Evolutionary conservation across 352 stramenopile genomes (phyloP), one percentile per base, ranked within the genome.

Genomic region (Globisporangium spiculum): DNA sequence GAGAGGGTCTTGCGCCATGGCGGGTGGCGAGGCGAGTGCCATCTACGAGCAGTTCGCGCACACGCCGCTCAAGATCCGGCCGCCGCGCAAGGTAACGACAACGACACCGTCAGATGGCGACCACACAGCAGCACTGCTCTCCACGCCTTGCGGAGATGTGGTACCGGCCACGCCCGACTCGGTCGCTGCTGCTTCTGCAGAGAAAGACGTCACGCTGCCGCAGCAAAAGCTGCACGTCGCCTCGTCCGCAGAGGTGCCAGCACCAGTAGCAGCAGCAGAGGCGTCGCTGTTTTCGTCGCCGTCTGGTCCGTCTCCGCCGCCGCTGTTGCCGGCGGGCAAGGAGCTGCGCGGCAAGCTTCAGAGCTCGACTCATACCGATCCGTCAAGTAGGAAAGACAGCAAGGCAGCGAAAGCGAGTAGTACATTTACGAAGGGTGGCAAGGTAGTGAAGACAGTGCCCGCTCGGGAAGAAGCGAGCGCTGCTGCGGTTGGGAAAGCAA

Each of bases 31-130:
- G 12, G 76, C 72, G 69, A 68, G 67, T 54, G 67, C 62, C 22
- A 77, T 86, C 41, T 86, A 86, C 68, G 64, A 75, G 69, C 78
- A 72, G 36, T 86, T 86, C 60, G 58, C 80, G 64, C 69, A 69
- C 62, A 77, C 74, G n/a, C 78, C 78, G 38, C 72, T 86, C 60
- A 76, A 77, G 53, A 75, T 86, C 54, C 82, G 81, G 61, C 66
- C 69, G 7, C 24, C 27, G 57, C 62, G 41, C 16, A 50, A 50
- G 41, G 1, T 7, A 38, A n/a, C 41, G 14, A 55, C 44, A 14
- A 46, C 56, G 9, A 24, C 66, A 2, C 34, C 63, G 1, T 14
- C 54, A 20, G 24, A 27, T 48, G 38, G 12, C 3, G 26, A 16
- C n/a, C 57, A 20, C 22, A 10, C 18, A 44, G 44, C 41, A 50